Conservation (phyloP, 1,284 basidiomycete genomes). For the Heterobasidion occidentale region DNA sequence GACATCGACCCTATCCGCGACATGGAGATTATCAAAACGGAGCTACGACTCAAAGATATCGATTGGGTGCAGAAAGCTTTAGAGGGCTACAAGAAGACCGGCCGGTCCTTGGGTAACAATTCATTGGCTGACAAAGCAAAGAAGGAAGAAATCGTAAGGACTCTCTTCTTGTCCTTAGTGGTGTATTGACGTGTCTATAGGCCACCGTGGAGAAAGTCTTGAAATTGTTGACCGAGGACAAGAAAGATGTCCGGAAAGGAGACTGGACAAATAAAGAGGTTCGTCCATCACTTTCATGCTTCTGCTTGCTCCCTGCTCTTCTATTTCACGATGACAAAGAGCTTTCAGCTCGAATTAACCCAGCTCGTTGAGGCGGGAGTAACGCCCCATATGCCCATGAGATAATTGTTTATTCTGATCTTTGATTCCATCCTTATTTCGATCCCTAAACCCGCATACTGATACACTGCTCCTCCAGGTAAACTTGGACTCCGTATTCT, state of each 20-base stretch:
- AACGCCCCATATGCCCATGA: conserved; percentile 63
- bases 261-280: conserved; percentile 99
- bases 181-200: conserved; percentile 26
- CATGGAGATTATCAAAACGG: conserved; percentile 97
- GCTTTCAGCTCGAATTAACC: conserved; percentile 25
- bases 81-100: conserved; percentile 70
- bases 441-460: neutral
- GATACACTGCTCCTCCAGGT: conserved; percentile 10
- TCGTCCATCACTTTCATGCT: conserved; percentile 20
- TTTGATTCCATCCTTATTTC: neutral
- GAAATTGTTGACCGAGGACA: conserved; percentile 74
- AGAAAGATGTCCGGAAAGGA: conserved; percentile 89
- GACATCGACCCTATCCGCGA: conserved; percentile 95
- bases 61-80: conserved; percentile 97
- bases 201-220: conserved; percentile 83
- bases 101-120: conserved; percentile 65
- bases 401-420: conserved; percentile 43
- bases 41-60: conserved; percentile 93
- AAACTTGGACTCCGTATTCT: conserved; percentile 6
- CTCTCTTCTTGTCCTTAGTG: neutral
- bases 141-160: conserved; percentile 90
- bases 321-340: conserved; percentile 25
- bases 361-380: conserved; percentile 38
- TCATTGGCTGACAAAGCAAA: conserved; percentile 91
- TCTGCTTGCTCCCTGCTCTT: conserved; percentile 1